Evolutionary conservation across 768 basidiomycete genomes (phyloP), one percentile per base, ranked within the genome.

Genomic region (Lactarius indigo): DNA sequence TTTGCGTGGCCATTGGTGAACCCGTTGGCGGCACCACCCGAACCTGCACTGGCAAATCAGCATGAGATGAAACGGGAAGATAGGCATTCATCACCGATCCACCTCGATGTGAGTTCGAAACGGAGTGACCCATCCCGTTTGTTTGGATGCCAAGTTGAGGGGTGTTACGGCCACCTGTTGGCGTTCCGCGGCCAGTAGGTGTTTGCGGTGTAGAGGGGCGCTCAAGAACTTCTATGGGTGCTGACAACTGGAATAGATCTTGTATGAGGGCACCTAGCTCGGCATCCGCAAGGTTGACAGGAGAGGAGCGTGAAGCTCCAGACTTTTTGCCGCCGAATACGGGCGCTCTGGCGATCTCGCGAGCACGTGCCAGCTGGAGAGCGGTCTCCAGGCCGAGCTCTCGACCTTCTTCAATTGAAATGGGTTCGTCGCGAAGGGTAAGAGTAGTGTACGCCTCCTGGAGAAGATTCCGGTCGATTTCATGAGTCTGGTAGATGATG

Each of bases 321-420:
- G 59, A 10, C 37, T 50, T 66, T 56, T 28, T 66, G 39, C 59
- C 52, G 37, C n/a, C 28, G 17, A 39, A 28, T 18, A 30, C 44
- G 17, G 66, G 61, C 13, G 31, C 31, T 15, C 66, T 68, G 1
- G 62, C 69, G 2, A 57, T 75, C 66, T 90, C 89, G 1, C 88
- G 80, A 3, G 84, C 84, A 1, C 76, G 73, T 0, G 84, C 84
- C 20, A 90, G 77, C 37, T 74, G 79, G 1, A 88, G 73, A 0
- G 84, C 78, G 0, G 85, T 86, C 42, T 87, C 83, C 72, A 86
- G 73, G 57, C 87, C 86, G n/a, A 92, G 77, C 39, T 76, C 75
- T 3, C 76, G 73, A 42, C 84, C 87, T 64, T 91, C 91, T 12
- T 79, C 79, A 1, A 83, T 75, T 0, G 78, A 79, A 18, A 87